Evolutionary conservation across 1,284 basidiomycete genomes (phyloP).

Genomic region (Anthracocystis setariae): DNA sequence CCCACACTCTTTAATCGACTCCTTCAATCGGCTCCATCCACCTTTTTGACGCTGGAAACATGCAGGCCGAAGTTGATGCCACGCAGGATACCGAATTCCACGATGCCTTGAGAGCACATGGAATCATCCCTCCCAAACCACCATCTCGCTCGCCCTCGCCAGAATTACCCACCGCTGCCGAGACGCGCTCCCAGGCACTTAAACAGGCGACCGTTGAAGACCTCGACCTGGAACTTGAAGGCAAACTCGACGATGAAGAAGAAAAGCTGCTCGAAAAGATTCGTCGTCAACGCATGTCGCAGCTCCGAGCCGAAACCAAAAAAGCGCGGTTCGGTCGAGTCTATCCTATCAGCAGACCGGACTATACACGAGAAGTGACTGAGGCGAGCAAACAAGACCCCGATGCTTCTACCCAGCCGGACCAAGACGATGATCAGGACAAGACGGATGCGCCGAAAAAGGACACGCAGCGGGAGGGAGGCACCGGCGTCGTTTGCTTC

Average conservation of each 20-base stretch:
- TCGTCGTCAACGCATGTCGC: slow-evolving; percentile 75
- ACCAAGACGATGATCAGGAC: slow-evolving; percentile 69
- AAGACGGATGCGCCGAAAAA: background rate
- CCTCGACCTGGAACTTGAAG: slow-evolving; percentile 57
- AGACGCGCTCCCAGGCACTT: slow-evolving; percentile 44
- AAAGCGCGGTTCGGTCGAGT: slow-evolving; percentile 83
- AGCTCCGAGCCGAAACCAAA: slow-evolving; percentile 75
- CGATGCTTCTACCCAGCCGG: slow-evolving; percentile 34
- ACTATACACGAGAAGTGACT: slow-evolving; percentile 93
- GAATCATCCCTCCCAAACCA: slow-evolving; percentile 64
- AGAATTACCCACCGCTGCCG: slow-evolving; percentile 48
- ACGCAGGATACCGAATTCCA: slow-evolving; percentile 65
- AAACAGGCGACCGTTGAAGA: slow-evolving; percentile 54
- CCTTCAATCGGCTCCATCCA: background rate
- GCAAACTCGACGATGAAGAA: slow-evolving; percentile 74
- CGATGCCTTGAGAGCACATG: slow-evolving; percentile 63
- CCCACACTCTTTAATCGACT: no score
- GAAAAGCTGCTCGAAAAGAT: slow-evolving; percentile 80
- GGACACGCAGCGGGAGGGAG: slow-evolving; percentile 70
- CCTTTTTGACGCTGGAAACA: no score
- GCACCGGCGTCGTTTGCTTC: slow-evolving; percentile 85
- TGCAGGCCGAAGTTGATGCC: slow-evolving; percentile 58
- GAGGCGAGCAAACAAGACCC: slow-evolving; percentile 83
- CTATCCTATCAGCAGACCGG: slow-evolving; percentile 86
- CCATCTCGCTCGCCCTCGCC: slow-evolving; percentile 65